Evolutionary conservation across 1,284 basidiomycete genomes (phyloP).

Genomic region (Trametes pubescens): DNA sequence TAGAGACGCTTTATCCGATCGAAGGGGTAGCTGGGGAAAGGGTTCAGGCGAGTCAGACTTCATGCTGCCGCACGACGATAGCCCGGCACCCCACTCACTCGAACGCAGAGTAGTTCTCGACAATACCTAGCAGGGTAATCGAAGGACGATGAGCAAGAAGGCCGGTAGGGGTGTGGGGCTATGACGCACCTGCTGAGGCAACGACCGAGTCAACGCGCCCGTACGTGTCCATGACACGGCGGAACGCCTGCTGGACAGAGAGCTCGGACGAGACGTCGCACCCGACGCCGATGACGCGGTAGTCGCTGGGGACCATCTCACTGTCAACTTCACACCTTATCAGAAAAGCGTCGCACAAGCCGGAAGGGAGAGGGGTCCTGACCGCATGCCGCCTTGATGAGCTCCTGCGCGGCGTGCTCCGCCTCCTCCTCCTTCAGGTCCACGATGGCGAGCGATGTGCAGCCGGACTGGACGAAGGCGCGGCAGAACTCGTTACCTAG

Average conservation of each 20-base stretch:
- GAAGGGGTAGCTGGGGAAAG: constrained; percentile 73
- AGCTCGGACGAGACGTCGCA: constrained; percentile 91
- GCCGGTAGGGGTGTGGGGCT: constrained; percentile 11
- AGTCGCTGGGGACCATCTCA: constrained; percentile 63
- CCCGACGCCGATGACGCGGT: constrained; percentile 80
- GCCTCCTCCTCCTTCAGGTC: constrained; percentile 85
- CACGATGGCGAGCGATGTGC: constrained; percentile 83
- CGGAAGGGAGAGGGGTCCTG: constrained; percentile 36
- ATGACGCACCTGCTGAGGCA: constrained; percentile 81
- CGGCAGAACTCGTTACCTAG: constrained; percentile 90
- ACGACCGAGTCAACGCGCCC: constrained; percentile 90
- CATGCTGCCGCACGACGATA: constrained; percentile 3
- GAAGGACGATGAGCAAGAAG: constrained; percentile 15
- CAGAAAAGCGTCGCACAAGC: constrained; percentile 37
- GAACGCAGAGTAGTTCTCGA: constrained; percentile 91
- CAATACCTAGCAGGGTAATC: constrained; percentile 66
- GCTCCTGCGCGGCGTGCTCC: constrained; percentile 76
- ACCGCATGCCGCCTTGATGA: constrained; percentile 65
- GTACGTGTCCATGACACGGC: constrained; percentile 71
- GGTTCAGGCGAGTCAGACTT: constrained; percentile 14
- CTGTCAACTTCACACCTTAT: constrained; percentile 64
- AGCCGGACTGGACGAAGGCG: constrained; percentile 90
- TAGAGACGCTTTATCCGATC: constrained; percentile 85
- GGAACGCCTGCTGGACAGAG: constrained; percentile 79
- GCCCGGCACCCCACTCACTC: constrained; percentile 60